These are phyloP conservation scores for Fistulinella staudtii DNA, from an alignment of 1,284 basidiomycete species.

Conservation along the genomic window DNA sequence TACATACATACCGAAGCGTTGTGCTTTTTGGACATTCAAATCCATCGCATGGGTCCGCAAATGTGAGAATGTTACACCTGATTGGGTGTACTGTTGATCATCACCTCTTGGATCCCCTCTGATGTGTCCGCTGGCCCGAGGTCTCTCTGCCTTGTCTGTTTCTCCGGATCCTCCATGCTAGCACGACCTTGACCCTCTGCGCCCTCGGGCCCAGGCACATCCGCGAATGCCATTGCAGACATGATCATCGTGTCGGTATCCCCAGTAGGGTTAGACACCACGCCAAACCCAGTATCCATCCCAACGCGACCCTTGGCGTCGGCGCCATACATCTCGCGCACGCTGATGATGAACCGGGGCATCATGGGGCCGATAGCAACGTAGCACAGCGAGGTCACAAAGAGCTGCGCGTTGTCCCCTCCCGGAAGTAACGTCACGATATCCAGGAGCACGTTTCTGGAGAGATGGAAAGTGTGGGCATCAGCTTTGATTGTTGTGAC, in stretches of 20 bases:
- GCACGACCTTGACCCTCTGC: no score
- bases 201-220: not conserved
- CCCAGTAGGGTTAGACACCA: not conserved
- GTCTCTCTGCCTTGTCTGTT: no score
- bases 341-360: not conserved
- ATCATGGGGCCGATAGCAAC: not conserved
- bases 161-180: no score
- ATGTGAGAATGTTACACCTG: no score
- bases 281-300: not conserved
- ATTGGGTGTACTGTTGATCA: no score
- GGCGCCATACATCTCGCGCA: not conserved
- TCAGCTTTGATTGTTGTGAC: not conserved
- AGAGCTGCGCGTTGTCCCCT: not conserved
- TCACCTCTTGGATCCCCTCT: no score
- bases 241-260: not conserved
- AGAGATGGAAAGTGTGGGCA: no score
- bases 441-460: not conserved
- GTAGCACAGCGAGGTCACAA: not conserved
- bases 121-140: no score
- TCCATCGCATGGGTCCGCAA: no score
- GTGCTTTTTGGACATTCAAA: no score
- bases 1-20: no score
- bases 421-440: not conserved
- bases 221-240: not conserved
- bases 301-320: not conserved